Base-by-base conservation (phyloP, 2,329 filamentous ascomycete genomes). In the Colletotrichum salicis region DNA sequence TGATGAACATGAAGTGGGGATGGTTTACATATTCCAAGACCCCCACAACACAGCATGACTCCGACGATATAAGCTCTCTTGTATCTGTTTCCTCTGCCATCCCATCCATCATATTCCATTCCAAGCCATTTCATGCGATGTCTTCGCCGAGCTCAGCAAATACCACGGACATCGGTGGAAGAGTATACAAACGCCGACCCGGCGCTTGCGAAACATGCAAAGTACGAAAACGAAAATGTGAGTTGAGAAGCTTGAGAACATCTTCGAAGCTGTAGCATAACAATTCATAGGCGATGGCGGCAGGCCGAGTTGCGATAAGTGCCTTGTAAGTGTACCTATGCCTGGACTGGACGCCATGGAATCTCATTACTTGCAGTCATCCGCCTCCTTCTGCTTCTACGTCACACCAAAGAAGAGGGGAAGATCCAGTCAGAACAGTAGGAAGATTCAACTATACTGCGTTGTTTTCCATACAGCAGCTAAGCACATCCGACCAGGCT, bases 141-240 rank as follows among this genome's bases (percentile, higher is more conserved):
- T 57, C 66, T 13, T 52, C 66, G 13, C 37, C 59, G 24, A 58
- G 31, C 4, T 24, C 29, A 29, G 27, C 31, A 35, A 64, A 52
- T 7, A 22, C 27, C 24, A 52, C 37, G 11, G 60, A 57, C 24
- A 33, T n/a, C 3, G 24, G 29, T 12, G 59, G 52, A 12, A 51
- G 41, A 37, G 52, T 68, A 8, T 68, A 68, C 37, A 68, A 68
- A 22, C 66, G 66, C 19, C 66, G 66, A 8, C 66, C 66, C 4
- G 66, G 66, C 6, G 66, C 66, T 15, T 68, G 66, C 37, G 59
- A 68, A 29, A 64, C 59, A 5, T 68, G 66, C 52, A 68, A 58
- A 13, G 54, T 58, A 8, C 52, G 66, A 13, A 68, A 68, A 27
- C 37, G 52, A 13, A 68, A 64, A 31, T 68, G 66, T 64, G 37